phyloP scores from a whole-genome alignment of 2,329 filamentous ascomycete species.

The Talaromyces sp. region DNA sequence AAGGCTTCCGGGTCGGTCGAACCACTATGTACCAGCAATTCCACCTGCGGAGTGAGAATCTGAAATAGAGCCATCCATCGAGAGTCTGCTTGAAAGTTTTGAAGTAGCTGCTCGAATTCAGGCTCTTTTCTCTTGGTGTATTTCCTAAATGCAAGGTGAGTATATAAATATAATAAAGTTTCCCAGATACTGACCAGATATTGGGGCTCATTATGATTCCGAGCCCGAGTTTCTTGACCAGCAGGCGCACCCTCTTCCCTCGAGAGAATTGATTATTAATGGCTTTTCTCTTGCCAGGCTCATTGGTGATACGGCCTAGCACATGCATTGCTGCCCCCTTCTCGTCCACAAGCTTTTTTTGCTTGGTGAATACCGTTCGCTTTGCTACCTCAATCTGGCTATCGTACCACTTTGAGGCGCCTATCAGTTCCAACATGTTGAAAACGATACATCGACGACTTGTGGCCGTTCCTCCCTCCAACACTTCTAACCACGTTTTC shows the following conservation, averaged over 20 bases:
- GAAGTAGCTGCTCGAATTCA: neutral
- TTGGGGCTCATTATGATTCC: neutral
- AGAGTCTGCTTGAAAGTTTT: neutral
- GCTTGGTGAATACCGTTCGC: too few species aligned
- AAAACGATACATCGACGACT: slow-evolving; percentile 9
- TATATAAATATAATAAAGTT: neutral
- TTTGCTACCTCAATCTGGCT: too few species aligned
- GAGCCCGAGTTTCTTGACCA: slow-evolving; percentile 37
- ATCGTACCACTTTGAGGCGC: too few species aligned
- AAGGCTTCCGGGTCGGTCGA: neutral
- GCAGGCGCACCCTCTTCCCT: slow-evolving; percentile 66
- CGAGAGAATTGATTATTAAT: slow-evolving; percentile 5
- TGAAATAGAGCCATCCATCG: neutral
- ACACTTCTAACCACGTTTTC: slow-evolving; percentile 19
- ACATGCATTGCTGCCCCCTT: neutral
- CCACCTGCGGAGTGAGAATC: neutral
- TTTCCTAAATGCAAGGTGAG: neutral
- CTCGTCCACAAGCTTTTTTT: too few species aligned
- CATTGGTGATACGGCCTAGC: neutral
- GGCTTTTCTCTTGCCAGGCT: neutral
- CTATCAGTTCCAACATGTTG: slow-evolving; percentile 19
- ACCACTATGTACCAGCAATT: neutral
- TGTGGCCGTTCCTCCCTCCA: slow-evolving; percentile 14
- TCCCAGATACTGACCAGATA: neutral
- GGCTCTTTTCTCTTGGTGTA: slow-evolving; percentile 3